Evolutionary conservation across 2,329 filamentous ascomycete genomes (phyloP).

Genomic region (Didymella pomorum): DNA sequence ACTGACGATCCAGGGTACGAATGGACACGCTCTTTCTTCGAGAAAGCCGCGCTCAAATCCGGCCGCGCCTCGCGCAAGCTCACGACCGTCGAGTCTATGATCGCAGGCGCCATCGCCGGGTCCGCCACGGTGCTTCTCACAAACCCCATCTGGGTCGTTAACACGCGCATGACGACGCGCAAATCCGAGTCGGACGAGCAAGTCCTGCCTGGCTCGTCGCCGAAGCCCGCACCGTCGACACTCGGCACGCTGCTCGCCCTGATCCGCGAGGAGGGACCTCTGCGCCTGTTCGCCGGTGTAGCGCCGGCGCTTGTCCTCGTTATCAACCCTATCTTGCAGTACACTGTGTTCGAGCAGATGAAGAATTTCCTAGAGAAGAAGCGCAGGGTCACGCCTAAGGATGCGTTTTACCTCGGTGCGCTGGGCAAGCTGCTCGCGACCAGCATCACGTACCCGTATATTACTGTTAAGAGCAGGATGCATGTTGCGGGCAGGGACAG

Average conservation of each 20-base stretch:
- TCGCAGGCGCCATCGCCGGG: constrained; percentile 91
- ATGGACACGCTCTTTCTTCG: constrained; percentile 90
- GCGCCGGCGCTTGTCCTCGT: constrained; percentile 92
- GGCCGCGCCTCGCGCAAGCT: constrained; percentile 81
- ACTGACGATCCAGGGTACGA: constrained; percentile 73
- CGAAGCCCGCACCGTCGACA: constrained; percentile 70
- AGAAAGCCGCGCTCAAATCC: constrained; percentile 74
- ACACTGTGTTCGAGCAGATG: constrained; percentile 98
- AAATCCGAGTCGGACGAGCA: constrained; percentile 64
- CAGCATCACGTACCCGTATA: constrained; percentile 94
- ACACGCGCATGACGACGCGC: constrained; percentile 96
- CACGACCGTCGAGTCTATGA: constrained; percentile 91
- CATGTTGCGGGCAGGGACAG: constrained; percentile 82
- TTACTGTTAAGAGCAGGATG: constrained; percentile 98
- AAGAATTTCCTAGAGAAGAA: constrained; percentile 87
- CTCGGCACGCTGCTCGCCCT: constrained; percentile 82
- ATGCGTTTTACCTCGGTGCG: constrained; percentile 91
- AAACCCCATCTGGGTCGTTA: constrained; percentile 99
- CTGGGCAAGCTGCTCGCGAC: constrained; percentile 95
- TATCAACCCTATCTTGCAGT: constrained; percentile 98
- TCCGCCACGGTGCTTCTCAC: constrained; percentile 94
- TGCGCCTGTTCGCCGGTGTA: constrained; percentile 89
- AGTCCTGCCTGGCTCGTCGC: constrained; percentile 52
- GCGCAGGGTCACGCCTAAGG: constrained; percentile 78
- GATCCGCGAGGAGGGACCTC: constrained; percentile 81